Evolutionary conservation across 371 early-diverging fungal species (phyloP).

Genomic region (Actinomucor elegans): DNA sequence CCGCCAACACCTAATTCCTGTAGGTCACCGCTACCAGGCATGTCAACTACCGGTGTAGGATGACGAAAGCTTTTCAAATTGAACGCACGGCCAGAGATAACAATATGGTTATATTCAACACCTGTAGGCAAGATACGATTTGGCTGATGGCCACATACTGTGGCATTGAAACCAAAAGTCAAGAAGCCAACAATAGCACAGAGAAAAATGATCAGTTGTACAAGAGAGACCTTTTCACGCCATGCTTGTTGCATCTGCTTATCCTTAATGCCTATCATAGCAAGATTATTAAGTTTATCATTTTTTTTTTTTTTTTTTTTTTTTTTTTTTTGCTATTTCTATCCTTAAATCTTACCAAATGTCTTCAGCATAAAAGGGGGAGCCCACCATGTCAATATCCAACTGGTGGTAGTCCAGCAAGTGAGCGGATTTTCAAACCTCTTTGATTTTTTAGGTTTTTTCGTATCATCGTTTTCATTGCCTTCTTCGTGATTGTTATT

Average conservation of each 20-base stretch:
- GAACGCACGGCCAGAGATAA: conserved; percentile 59
- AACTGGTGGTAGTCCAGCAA: conserved; percentile 38
- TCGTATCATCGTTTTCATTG: conserved; percentile 1
- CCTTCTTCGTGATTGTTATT: not conserved
- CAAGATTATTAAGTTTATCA: too few relatives aligned
- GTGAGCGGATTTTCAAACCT: conserved; percentile 5
- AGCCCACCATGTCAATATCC: conserved; percentile 49
- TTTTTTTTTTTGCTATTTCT: not conserved
- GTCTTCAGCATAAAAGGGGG: conserved; percentile 33
- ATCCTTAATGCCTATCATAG: conserved; percentile 54
- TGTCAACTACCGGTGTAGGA: conserved; percentile 35
- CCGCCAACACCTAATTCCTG: conserved; percentile 68
- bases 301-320: too few relatives aligned
- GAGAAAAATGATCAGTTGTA: conserved; percentile 68
- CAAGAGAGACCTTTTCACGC: conserved; percentile 88
- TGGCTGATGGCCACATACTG: conserved; percentile 59
- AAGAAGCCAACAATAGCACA: conserved; percentile 67
- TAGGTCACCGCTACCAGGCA: conserved; percentile 54
- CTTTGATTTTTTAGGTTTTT: not conserved
- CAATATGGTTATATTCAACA: conserved; percentile 43
- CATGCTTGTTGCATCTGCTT: conserved; percentile 81
- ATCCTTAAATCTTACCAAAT: conserved; percentile 15
- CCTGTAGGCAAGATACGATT: conserved; percentile 53
- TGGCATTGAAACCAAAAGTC: conserved; percentile 65
- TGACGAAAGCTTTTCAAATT: conserved; percentile 46